Conservation (phyloP, 2,329 filamentous ascomycete genomes). For the Trichophaea hybrida region DNA sequence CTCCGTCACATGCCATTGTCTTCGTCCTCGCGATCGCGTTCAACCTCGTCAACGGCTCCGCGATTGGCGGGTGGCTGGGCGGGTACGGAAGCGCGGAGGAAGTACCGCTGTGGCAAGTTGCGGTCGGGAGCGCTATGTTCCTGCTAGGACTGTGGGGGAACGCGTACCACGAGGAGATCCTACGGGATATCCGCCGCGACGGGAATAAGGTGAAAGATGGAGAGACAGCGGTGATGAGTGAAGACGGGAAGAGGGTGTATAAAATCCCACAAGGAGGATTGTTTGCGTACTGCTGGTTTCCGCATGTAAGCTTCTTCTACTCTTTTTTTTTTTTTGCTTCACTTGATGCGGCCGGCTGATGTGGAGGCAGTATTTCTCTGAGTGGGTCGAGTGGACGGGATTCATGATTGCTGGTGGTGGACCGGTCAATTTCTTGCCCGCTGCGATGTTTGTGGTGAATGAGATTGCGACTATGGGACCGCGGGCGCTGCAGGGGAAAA, state of each 20-base stretch:
- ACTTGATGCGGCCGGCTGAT: neutral
- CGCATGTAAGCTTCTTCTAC: slow-evolving; percentile 43
- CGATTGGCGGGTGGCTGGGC: slow-evolving; percentile 64
- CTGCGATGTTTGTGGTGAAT: slow-evolving; percentile 68
- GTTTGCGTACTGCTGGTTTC: slow-evolving; percentile 70
- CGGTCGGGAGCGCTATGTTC: slow-evolving; percentile 14
- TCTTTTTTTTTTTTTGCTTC: neutral
- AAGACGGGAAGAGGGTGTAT: slow-evolving; percentile 24
- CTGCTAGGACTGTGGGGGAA: slow-evolving; percentile 54
- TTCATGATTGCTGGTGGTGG: slow-evolving; percentile 64
- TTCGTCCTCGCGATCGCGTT: slow-evolving; percentile 52
- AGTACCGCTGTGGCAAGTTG: slow-evolving; percentile 15
- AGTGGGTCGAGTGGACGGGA: slow-evolving; percentile 92
- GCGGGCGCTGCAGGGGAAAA: slow-evolving; percentile 56
- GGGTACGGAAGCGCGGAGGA: slow-evolving; percentile 54
- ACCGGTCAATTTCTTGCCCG: slow-evolving; percentile 50
- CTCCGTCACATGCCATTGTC: slow-evolving; percentile 63
- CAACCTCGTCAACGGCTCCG: slow-evolving; percentile 66
- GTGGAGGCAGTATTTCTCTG: slow-evolving; percentile 53
- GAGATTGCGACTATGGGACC: slow-evolving; percentile 84
- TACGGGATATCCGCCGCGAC: slow-evolving; percentile 61
- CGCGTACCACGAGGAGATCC: slow-evolving; percentile 76
- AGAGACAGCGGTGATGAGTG: slow-evolving; percentile 28
- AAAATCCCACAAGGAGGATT: slow-evolving; percentile 63
- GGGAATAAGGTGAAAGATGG: slow-evolving; percentile 48